Conservation (phyloP, 169 alveolate genomes). For the Plasmodium billcollinsi region DNA sequence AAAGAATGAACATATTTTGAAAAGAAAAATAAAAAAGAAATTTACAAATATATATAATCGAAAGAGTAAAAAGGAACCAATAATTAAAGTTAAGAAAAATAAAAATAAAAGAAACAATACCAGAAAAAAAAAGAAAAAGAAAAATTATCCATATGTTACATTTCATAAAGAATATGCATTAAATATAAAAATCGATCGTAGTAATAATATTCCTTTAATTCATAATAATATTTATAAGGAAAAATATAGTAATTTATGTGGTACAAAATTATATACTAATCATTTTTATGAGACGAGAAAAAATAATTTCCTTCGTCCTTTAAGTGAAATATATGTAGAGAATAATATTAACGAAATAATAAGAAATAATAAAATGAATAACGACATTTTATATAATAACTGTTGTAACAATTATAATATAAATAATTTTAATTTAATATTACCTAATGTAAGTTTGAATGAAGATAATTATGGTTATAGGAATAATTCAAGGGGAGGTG, state of each 20-base stretch:
- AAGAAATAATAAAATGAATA: slow-evolving; percentile 18
- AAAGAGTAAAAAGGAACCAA: slow-evolving; percentile 11
- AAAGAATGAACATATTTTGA: slow-evolving; percentile 16
- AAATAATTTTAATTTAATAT: slow-evolving; percentile 11
- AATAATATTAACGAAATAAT: slow-evolving; percentile 24
- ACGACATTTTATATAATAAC: slow-evolving; percentile 14
- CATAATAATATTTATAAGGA: slow-evolving; percentile 65
- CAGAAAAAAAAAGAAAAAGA: slow-evolving; percentile 18
- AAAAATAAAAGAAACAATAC: slow-evolving; percentile 10
- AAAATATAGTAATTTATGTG: neutral
- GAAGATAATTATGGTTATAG: neutral
- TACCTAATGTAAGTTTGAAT: slow-evolving; percentile 13
- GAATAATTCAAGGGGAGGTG: neutral
- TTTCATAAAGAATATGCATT: slow-evolving; percentile 46
- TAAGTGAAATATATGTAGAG: slow-evolving; percentile 46
- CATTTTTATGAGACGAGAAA: neutral
- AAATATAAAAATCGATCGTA: slow-evolving; percentile 27
- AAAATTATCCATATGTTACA: slow-evolving; percentile 6
- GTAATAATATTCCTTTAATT: slow-evolving; percentile 15
- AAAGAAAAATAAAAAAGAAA: slow-evolving; percentile 11
- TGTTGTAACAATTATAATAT: slow-evolving; percentile 1
- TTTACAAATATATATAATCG: slow-evolving; percentile 7
- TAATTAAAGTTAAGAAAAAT: slow-evolving; percentile 56
- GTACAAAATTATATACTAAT: slow-evolving; percentile 5
- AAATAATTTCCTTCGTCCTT: slow-evolving; percentile 27